Evolutionary conservation across 306 rosid species (phyloP).

Genomic region (Mimosa pudica): DNA sequence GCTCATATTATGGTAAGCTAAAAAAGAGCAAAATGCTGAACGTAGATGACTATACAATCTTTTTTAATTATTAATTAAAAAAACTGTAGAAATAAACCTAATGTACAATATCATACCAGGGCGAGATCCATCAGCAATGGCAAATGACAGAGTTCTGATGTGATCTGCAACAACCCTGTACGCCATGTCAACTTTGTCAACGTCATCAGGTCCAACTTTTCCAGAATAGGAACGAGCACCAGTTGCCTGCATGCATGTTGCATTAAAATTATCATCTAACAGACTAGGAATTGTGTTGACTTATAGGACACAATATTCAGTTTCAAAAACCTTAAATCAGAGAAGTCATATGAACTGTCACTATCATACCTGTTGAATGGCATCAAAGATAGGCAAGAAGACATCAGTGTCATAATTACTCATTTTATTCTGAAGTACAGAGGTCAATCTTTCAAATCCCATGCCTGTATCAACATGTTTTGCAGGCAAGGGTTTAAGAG

Average conservation of each 20-base stretch:
- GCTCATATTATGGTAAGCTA: conserved; percentile 1
- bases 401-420: conserved; percentile 97
- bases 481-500: conserved; percentile 86
- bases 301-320: not conserved
- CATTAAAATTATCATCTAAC: not conserved
- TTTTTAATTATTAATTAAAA: not conserved
- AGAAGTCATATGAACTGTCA: conserved; percentile 35
- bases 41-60: not conserved
- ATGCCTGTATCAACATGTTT: conserved; percentile 96
- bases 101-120: conserved; percentile 64
- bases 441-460: conserved; percentile 96
- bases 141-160: conserved; percentile 78
- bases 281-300: not conserved
- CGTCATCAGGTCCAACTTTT: conserved; percentile 84
- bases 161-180: conserved; percentile 84
- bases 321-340: conserved; percentile 3
- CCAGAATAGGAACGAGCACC: conserved; percentile 89
- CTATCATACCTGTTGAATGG: conserved; percentile 78
- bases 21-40: conserved; percentile 9
- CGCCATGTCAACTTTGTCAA: conserved; percentile 90
- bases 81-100: conserved; percentile 1
- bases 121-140: conserved; percentile 97
- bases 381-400: conserved; percentile 91
- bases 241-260: conserved; percentile 65
- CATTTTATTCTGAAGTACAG: conserved; percentile 84